These are phyloP conservation scores for Magnolia sinica DNA, from an alignment of 164 flowering plant genomes.

Conservation along the genomic window DNA sequence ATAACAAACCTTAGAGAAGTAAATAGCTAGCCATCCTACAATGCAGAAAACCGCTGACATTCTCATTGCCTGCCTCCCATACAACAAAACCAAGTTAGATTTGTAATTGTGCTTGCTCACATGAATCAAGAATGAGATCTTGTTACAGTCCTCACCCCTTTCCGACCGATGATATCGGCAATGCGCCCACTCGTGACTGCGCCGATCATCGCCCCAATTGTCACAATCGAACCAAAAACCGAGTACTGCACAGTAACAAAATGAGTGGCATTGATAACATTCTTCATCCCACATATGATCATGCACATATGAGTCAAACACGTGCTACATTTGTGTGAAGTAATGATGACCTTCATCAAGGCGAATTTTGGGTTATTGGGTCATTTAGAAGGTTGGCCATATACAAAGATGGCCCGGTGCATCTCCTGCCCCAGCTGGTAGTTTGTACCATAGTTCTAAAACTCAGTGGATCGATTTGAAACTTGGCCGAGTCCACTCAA, in stretches of 20 bases:
- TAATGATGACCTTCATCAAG: too few relatives aligned
- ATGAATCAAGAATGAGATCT: neutral
- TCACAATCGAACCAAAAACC: constrained; percentile 30
- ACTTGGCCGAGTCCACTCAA: too few relatives aligned
- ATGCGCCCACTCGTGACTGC: constrained; percentile 34
- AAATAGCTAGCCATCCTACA: constrained; percentile 77
- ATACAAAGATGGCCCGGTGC: too few relatives aligned
- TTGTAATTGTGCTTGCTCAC: neutral
- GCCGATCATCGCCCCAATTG: constrained; percentile 38
- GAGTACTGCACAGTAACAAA: constrained; percentile 23
- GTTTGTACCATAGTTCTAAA: too few relatives aligned
- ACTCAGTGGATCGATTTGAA: too few relatives aligned
- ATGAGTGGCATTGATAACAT: too few relatives aligned
- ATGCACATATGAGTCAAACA: too few relatives aligned
- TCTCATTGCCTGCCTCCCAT: constrained; percentile 63
- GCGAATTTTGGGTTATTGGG: too few relatives aligned
- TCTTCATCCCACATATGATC: too few relatives aligned
- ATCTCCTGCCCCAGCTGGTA: too few relatives aligned
- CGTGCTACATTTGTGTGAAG: too few relatives aligned
- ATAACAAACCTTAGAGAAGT: constrained; percentile 34
- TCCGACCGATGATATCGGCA: constrained; percentile 30
- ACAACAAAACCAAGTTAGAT: neutral
- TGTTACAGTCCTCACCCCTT: constrained; percentile 19
- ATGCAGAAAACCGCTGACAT: constrained; percentile 50
- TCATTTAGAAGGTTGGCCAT: too few relatives aligned